phyloP scores from a whole-genome alignment of 2,329 filamentous ascomycete genomes.

The Cladosporium oxysporum region DNA sequence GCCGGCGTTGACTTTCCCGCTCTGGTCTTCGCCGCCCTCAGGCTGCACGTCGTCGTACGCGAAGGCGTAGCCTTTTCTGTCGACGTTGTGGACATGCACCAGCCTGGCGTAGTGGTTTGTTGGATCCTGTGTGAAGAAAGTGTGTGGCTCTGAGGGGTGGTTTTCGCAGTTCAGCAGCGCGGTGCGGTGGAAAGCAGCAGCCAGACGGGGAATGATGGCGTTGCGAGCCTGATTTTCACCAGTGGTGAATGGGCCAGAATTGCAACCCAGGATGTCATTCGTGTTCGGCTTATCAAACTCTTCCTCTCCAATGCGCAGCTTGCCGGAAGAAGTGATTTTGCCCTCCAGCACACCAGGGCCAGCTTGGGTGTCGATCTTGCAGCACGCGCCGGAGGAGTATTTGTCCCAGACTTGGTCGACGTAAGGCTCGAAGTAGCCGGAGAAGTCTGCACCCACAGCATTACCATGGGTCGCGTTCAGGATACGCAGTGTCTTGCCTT shows the following conservation, averaged over 20 bases:
- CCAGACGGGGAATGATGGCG: constrained; percentile 72
- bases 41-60: constrained; percentile 69
- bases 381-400: constrained; percentile 47
- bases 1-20: constrained; percentile 52
- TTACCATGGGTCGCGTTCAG: constrained; percentile 51
- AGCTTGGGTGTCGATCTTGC: constrained; percentile 66
- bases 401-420: constrained; percentile 56
- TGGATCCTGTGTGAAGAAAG: constrained; percentile 37
- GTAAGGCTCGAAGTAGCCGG: constrained; percentile 56
- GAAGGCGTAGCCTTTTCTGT: constrained; percentile 66
- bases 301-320: constrained; percentile 49
- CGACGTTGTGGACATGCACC: constrained; percentile 61
- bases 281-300: constrained; percentile 61
- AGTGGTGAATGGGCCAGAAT: constrained; percentile 62
- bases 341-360: constrained; percentile 57
- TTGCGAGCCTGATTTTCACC: constrained; percentile 47
- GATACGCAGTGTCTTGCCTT: constrained; percentile 44
- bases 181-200: constrained; percentile 75
- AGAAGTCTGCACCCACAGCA: constrained; percentile 53
- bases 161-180: constrained; percentile 58
- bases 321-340: constrained; percentile 43
- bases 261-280: constrained; percentile 68
- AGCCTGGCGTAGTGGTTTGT: constrained; percentile 62
- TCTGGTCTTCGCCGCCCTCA: constrained; percentile 56
- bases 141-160: constrained; percentile 40